Evolutionary conservation across 1,284 basidiomycete species (phyloP).

Genomic region (Ganoderma multipileum): DNA sequence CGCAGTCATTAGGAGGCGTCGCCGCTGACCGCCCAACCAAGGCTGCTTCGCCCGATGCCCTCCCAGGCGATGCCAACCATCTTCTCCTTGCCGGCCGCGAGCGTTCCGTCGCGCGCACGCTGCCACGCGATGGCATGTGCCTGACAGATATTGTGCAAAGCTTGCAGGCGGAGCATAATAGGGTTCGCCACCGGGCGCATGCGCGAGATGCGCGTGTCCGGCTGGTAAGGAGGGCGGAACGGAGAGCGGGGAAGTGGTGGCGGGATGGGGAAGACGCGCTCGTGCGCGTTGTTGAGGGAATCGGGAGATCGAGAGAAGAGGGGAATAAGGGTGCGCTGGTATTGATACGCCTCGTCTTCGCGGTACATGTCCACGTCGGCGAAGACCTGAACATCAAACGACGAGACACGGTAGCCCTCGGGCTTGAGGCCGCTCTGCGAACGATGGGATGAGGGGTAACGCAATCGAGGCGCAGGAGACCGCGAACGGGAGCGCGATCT

Average conservation of each 20-base stretch:
- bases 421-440: constrained; percentile 38
- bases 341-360: constrained; percentile 12
- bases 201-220: constrained; percentile 27
- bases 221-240: constrained; percentile 32
- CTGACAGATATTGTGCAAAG: constrained; percentile 58
- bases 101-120: constrained; percentile 49
- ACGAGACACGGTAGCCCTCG: constrained; percentile 53
- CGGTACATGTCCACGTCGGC: constrained; percentile 28
- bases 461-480: constrained; percentile 22
- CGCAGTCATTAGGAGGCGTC: constrained; percentile 17
- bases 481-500: constrained; percentile 31
- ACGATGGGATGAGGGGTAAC: constrained; percentile 16
- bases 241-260: constrained; percentile 39
- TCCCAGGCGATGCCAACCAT: constrained; percentile 64
- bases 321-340: constrained; percentile 33
- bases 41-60: constrained; percentile 58
- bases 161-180: constrained; percentile 59
- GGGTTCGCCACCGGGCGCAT: constrained; percentile 66
- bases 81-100: constrained; percentile 62
- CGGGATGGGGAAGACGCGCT: constrained; percentile 36
- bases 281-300: constrained; percentile 20
- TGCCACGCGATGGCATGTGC: constrained; percentile 52
- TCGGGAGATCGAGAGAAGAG: constrained; percentile 26
- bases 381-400: constrained; percentile 46
- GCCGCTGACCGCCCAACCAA: constrained; percentile 45